phyloP scores from a whole-genome alignment of 805 yeast species.

The Lipomyces anomalus region DNA sequence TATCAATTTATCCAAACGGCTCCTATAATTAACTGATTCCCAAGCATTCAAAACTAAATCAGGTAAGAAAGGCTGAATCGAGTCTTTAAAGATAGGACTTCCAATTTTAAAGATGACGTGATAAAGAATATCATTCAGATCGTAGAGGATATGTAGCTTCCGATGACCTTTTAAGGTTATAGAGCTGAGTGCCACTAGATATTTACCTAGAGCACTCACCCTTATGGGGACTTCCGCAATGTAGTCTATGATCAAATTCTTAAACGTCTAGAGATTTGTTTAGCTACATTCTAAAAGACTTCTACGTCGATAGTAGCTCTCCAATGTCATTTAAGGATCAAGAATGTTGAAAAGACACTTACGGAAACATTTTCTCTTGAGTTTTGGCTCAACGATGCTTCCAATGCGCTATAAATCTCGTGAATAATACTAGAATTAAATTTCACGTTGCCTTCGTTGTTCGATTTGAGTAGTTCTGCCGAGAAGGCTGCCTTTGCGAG shows the following conservation, averaged over 20 bases:
- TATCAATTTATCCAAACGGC: conserved; percentile 8
- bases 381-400: conserved; percentile 6
- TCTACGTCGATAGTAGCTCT: no score
- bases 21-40: background rate
- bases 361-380: conserved; percentile 10
- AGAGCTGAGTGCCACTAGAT: conserved; percentile 7
- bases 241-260: conserved; percentile 1
- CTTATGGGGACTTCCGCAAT: conserved; percentile 4
- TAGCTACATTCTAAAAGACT: background rate
- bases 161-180: conserved; percentile 6
- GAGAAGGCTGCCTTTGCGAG: conserved; percentile 17
- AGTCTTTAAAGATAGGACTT: no score
- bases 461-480: conserved; percentile 15
- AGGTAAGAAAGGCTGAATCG: conserved; percentile 10
- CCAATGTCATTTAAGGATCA: no score
- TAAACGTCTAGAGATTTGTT: conserved; percentile 2
- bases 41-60: conserved; percentile 12
- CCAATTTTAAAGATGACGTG: no score
- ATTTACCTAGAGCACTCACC: conserved; percentile 11
- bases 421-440: background rate
- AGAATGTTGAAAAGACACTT: background rate
- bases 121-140: conserved; percentile 20
- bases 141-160: conserved; percentile 16
- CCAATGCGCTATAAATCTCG: conserved; percentile 8
- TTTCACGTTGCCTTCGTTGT: conserved; percentile 1